Evolutionary conservation across 345 rosid species (phyloP), one percentile per base, ranked within the genome.

Genomic region (Arabis hirsuta): DNA sequence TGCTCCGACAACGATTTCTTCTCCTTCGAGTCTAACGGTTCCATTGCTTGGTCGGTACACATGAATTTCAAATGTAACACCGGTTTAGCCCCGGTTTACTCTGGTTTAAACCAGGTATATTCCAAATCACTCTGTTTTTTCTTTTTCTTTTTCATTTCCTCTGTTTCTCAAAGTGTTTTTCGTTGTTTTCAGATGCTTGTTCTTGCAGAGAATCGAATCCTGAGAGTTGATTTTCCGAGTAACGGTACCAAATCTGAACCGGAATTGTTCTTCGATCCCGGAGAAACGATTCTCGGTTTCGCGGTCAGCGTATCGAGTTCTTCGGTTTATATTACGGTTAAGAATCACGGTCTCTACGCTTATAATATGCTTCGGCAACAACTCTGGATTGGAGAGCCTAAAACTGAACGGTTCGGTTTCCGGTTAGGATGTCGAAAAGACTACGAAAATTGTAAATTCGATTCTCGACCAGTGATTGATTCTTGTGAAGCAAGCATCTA

Each of bases 341-440:
- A 81, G 61, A 61, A 82, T 46, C 82, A 82, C 5, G 96, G 90
- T 42, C 85, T 94, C 31, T 91, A 89, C 5, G 87, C 93, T 7
- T 88, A 79, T 51, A 43, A 55, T 42, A 74, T 73, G 71, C 32
- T 63, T 41, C 46, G 46, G 0, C 88, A 84, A 7, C 72, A 88
- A 69, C 79, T 82, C 38, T 91, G 98, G 98, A 94, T 87, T n/a
- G 78, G 77, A 16, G 96, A 96, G 55, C 90, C 97, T 16, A 81
- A 84, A 64, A 68, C 74, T 5, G 74, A 76, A 62, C 89, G 81
- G 8, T 79, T 71, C 48, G 93, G 93, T 3, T 91, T 87, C 71
- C 80, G 80, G 45, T 78, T 83, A 78, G 98, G 97, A 24, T 91
- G 98, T 69, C 52, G 82, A 9, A 86, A 84, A 80, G 81, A 68